Evolutionary conservation across 176 grass and related monocot species (phyloP).

Genomic region (Aechmea fasciata): DNA sequence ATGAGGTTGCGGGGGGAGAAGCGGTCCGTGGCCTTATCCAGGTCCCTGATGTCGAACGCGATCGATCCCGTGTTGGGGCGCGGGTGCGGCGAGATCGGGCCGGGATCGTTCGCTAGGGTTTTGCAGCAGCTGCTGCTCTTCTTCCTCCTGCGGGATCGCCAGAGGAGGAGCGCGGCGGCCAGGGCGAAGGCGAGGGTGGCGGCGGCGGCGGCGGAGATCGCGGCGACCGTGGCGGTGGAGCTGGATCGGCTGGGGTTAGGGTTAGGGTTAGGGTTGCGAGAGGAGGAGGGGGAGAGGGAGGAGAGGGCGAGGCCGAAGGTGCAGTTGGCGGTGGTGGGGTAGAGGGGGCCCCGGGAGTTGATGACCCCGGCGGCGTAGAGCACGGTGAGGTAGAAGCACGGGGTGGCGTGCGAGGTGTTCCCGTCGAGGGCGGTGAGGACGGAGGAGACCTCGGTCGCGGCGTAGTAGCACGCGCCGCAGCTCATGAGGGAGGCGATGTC

Average conservation of each 20-base stretch:
- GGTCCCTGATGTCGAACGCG: constrained; percentile 51
- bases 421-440: constrained; percentile 39
- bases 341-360: constrained; percentile 31
- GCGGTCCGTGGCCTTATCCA: constrained; percentile 52
- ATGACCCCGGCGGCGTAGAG: constrained; percentile 53
- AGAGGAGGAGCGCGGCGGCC: constrained; percentile 30
- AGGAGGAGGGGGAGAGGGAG: neutral
- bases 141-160: constrained; percentile 4
- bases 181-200: constrained; percentile 26
- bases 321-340: constrained; percentile 39
- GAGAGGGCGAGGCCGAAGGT: constrained; percentile 39
- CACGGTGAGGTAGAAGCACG: constrained; percentile 60
- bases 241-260: constrained; percentile 13
- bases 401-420: constrained; percentile 27
- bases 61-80: constrained; percentile 86
- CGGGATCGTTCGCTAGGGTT: constrained; percentile 13
- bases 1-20: constrained; percentile 60
- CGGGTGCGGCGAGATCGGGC: constrained; percentile 24
- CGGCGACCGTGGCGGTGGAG: constrained; percentile 17
- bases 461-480: constrained; percentile 37
- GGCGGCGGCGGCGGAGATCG: constrained; percentile 13
- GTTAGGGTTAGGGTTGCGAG: neutral
- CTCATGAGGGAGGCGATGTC: constrained; percentile 26
- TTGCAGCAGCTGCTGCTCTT: constrained; percentile 21
- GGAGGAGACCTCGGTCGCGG: constrained; percentile 32